Evolutionary conservation across 2,329 filamentous ascomycete species (phyloP), one percentile per base, ranked within the genome.

Genomic region (Curvularia hawaiiensis): DNA sequence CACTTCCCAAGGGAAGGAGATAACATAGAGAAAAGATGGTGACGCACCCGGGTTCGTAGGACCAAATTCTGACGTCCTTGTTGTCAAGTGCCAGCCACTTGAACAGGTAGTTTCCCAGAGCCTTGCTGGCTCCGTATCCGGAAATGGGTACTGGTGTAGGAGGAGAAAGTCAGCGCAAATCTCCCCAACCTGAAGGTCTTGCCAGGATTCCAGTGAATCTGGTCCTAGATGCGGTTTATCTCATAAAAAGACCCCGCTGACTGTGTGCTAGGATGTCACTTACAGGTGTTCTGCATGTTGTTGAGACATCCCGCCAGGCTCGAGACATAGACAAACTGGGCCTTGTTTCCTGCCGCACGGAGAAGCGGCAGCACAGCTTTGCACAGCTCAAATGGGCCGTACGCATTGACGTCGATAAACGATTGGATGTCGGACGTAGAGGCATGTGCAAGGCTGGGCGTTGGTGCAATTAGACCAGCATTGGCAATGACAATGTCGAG

Each of bases 111-210:
- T 66, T 65, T 2, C n/a, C 57, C 9, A 68, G 18, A 14, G 58
- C 61, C 38, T 68, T 68, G 31, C 60, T 64, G 11, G 60, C 65
- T 7, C 62, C 64, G 45, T 66, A 68, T 24, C 54, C 49, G 11
- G 56, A 46, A 3, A 61, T 24, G 2, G 53, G 52, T 6, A 50
- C 30, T 28, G 14, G 3, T 8, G 54, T 30, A 2, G 5, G n/a
- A 39, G 47, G 9, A 50, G 5, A 28, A 40, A 28, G 24, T 50
- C 35, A 50, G 47, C 22, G 18, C 16, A 14, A 14, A 28, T 11
- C 4, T 12, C 3, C 16, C 22, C 46, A 31, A 12, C 10, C 3
- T 3, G 20, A 47, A 33, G 9, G 12, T 14, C 18, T 20, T n/a
- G 7, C n/a, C 30, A 14, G 6, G 8, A 14, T 7, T 22, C 41